A percentile compares a stretch with the other conserved stretches of the same genome.
These are phyloP conservation scores for Amanita rubescens DNA, from an alignment of 768 basidiomycete genomes.

Conservation along the genomic window DNA sequence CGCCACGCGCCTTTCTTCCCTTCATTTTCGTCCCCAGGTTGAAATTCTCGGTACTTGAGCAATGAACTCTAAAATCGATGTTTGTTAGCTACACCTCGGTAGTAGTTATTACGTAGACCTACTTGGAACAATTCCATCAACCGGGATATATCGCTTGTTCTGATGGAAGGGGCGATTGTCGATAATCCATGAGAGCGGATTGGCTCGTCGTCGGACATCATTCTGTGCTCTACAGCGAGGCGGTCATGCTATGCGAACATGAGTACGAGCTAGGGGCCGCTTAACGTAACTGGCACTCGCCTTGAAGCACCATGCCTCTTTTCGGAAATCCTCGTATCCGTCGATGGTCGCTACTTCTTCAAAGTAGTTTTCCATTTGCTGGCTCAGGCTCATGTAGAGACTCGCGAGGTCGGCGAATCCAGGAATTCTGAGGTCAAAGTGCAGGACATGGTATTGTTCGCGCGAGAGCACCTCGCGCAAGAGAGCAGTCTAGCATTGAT, in stretches of 20 bases:
- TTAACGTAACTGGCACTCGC: conserved; percentile 25
- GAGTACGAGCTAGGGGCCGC: background rate
- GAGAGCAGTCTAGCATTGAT: conserved; percentile 52
- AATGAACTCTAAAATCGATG: conserved; percentile 49
- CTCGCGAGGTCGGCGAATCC: conserved; percentile 79
- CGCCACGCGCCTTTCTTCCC: conserved; percentile 16
- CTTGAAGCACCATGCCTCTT: conserved; percentile 75
- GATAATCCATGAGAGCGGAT: conserved; percentile 26
- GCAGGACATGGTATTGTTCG: conserved; percentile 68
- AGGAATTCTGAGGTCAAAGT: conserved; percentile 78
- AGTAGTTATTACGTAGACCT: background rate
- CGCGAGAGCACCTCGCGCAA: conserved; percentile 69
- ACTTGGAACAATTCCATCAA: conserved; percentile 84
- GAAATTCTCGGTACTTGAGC: conserved; percentile 66
- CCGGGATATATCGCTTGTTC: conserved; percentile 73
- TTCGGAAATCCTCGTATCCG: conserved; percentile 68
- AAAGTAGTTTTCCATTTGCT: conserved; percentile 79
- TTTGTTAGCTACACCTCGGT: background rate
- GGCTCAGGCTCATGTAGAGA: conserved; percentile 68
- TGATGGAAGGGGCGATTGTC: conserved; percentile 32
- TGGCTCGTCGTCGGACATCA: conserved; percentile 32
- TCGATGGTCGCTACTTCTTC: conserved; percentile 51
- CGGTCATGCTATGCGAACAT: conserved; percentile 54
- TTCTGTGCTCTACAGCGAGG: conserved; percentile 59
- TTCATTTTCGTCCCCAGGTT: conserved; percentile 29